These are phyloP conservation scores for Aeschynomene evenia DNA, from an alignment of 306 rosid species.

Conservation along the genomic window DNA sequence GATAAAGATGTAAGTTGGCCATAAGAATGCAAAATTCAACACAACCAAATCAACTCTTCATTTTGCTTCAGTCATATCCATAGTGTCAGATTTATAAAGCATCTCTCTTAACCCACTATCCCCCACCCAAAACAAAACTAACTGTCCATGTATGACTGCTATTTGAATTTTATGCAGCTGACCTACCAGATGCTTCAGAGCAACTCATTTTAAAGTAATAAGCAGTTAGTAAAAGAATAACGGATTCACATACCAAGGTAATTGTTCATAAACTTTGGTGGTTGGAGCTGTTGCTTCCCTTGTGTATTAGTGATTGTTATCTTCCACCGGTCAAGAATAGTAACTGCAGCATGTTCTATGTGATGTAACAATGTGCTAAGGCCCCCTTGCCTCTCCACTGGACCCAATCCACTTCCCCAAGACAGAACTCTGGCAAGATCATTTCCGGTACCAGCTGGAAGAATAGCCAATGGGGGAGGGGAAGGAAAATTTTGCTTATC, in stretches of 20 bases:
- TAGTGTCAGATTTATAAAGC: slow-evolving; percentile 8
- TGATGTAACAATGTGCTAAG: slow-evolving; percentile 86
- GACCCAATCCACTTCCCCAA: slow-evolving; percentile 99
- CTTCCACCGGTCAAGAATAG: slow-evolving; percentile 98
- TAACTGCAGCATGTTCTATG: slow-evolving; percentile 94
- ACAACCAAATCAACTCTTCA: slow-evolving; percentile 9
- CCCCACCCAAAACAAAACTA: slow-evolving; percentile 22
- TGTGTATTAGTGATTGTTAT: slow-evolving; percentile 61
- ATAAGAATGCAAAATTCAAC: slow-evolving; percentile 5
- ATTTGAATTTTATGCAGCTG: neutral
- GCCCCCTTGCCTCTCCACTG: slow-evolving; percentile 98
- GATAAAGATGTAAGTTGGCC: slow-evolving; percentile 5
- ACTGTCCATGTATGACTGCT: neutral
- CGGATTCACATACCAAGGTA: slow-evolving; percentile 75
- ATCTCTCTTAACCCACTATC: slow-evolving; percentile 17
- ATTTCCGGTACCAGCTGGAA: slow-evolving; percentile 98
- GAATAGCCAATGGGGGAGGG: slow-evolving; percentile 98
- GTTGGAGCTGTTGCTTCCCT: slow-evolving; percentile 69
- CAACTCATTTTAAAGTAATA: slow-evolving; percentile 9
- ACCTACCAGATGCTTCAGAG: slow-evolving; percentile 25
- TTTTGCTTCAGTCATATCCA: slow-evolving; percentile 18
- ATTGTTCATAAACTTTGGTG: slow-evolving; percentile 84
- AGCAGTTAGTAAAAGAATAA: slow-evolving; percentile 12
- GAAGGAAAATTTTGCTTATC: slow-evolving; percentile 93
- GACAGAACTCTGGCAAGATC: slow-evolving; percentile 96